phyloP scores from a whole-genome alignment of 2,329 filamentous ascomycete genomes.

The Clarireedia monteithiana region DNA sequence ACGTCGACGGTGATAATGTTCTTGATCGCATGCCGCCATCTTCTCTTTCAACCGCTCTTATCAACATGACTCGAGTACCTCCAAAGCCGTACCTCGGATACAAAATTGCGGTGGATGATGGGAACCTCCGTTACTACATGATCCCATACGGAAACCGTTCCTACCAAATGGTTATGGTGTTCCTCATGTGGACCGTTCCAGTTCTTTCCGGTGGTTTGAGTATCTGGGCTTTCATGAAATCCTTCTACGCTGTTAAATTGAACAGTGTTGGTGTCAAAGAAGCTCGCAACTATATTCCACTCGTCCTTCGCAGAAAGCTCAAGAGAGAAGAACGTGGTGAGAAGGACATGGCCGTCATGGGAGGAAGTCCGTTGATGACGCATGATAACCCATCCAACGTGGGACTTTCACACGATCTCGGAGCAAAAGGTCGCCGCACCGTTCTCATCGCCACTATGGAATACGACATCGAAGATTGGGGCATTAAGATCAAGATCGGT shows the following conservation, averaged over 20 bases:
- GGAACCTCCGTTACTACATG: conserved; percentile 41
- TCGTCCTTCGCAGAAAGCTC: conserved; percentile 30
- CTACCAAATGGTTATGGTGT: conserved; percentile 45
- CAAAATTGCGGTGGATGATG: conserved; percentile 48
- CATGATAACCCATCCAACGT: conserved; percentile 5
- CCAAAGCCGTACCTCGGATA: conserved; percentile 47
- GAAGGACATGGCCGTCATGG: conserved; percentile 14
- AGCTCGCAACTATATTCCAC: conserved; percentile 35
- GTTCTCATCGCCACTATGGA: conserved; percentile 65
- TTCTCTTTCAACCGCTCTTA: conserved; percentile 44
- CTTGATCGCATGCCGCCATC: conserved; percentile 55
- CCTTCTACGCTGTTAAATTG: conserved; percentile 47
- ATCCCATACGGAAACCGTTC: conserved; percentile 45
- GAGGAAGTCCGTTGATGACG: conserved; percentile 5
- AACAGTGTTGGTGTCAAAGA: conserved; percentile 49
- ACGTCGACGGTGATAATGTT: conserved; percentile 51
- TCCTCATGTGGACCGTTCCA: conserved; percentile 47
- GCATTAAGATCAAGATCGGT: conserved; percentile 64
- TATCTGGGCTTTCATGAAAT: conserved; percentile 50
- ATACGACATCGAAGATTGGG: conserved; percentile 64
- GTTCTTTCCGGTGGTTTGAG: conserved; percentile 40
- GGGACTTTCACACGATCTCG: conserved; percentile 3
- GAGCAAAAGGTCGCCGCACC: conserved; percentile 32
- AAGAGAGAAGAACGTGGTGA: conserved; percentile 20
- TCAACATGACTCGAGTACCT: conserved; percentile 52